Conservation (phyloP, 2,329 filamentous ascomycete species). For the Coniochaeta sp. region DNA sequence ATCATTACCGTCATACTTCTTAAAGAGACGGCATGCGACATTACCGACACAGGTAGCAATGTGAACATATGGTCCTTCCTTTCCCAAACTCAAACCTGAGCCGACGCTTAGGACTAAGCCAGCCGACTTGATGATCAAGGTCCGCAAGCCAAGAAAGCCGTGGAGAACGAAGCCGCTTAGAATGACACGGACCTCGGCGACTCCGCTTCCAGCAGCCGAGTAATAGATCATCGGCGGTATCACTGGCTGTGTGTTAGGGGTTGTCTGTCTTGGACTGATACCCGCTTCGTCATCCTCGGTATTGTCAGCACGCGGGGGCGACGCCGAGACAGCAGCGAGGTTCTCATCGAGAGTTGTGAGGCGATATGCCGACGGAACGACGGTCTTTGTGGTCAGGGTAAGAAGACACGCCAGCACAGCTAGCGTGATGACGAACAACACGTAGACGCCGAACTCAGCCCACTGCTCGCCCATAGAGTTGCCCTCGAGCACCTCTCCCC, state of each 20-base stretch:
- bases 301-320: conserved; percentile 26
- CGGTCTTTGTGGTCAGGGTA: conserved; percentile 85
- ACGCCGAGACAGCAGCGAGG: conserved; percentile 57
- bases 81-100: conserved; percentile 87
- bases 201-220: conserved; percentile 89
- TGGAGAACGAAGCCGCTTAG: conserved; percentile 96
- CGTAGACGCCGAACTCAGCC: conserved; percentile 73
- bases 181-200: conserved; percentile 95
- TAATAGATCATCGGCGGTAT: conserved; percentile 83
- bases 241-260: conserved; percentile 22
- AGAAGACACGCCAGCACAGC: conserved; percentile 67
- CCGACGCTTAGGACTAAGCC: conserved; percentile 83
- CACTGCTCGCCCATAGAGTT: conserved; percentile 42
- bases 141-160: conserved; percentile 85
- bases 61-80: conserved; percentile 95
- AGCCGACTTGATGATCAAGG: conserved; percentile 75
- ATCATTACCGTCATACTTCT: conserved; percentile 91
- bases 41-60: conserved; percentile 94
- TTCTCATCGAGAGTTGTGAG: conserved; percentile 91
- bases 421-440: conserved; percentile 62
- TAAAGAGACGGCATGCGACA: conserved; percentile 86
- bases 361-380: conserved; percentile 81
- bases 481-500: conserved; percentile 41
- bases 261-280: conserved; percentile 29
- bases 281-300: conserved; percentile 33